Conservation (phyloP, 2,329 filamentous ascomycete genomes). For the Alternaria triticimaculans region DNA sequence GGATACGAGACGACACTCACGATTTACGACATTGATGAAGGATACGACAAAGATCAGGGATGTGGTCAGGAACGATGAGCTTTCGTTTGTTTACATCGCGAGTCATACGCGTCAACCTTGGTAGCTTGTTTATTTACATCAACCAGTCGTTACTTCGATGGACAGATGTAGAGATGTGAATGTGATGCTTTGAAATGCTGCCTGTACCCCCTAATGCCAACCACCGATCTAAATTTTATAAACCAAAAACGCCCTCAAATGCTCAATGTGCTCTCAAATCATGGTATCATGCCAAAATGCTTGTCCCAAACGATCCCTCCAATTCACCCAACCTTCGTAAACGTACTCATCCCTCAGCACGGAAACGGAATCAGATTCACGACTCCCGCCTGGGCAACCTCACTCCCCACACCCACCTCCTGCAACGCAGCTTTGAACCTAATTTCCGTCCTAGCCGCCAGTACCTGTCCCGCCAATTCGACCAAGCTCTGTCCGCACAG, state of each 20-base stretch:
- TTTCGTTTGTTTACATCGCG: background rate
- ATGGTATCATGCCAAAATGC: background rate
- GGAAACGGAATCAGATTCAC: conserved; percentile 7
- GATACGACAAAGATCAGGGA: background rate
- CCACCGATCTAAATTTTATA: background rate
- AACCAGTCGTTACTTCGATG: background rate
- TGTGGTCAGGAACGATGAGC: background rate
- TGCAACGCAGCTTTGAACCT: conserved; percentile 28
- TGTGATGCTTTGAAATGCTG: background rate
- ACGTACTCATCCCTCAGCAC: background rate
- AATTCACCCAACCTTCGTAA: background rate
- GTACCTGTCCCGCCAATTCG: conserved; percentile 36
- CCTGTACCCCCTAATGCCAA: background rate
- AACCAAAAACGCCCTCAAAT: background rate
- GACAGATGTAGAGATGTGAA: background rate
- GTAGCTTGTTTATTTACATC: background rate
- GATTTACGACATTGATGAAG: background rate
- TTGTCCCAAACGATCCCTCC: background rate
- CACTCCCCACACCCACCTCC: conserved; percentile 20
- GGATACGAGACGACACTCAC: background rate
- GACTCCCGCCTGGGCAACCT: conserved; percentile 3
- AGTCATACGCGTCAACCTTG: background rate
- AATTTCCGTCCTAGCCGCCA: conserved; percentile 38
- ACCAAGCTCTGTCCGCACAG: conserved; percentile 29
- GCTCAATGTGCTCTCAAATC: background rate